Percentiles rank a stretch among this genome's conserved stretches.
Conservation (phyloP, 768 basidiomycete species). For the Imleria badia region DNA sequence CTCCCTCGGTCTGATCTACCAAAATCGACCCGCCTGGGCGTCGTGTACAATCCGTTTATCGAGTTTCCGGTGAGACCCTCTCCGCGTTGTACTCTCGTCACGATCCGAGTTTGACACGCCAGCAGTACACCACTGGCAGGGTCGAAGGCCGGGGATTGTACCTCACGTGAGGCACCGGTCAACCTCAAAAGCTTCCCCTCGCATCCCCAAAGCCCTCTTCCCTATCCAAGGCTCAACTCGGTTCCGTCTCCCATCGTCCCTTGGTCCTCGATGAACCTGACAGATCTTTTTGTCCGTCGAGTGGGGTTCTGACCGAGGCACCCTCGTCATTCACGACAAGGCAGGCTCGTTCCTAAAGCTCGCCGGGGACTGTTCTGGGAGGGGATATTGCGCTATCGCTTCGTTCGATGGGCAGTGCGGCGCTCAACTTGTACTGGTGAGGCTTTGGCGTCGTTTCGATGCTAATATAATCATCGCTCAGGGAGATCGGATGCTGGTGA, state of each 20-base stretch:
- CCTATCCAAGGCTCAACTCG: conserved; percentile 67
- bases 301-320: conserved; percentile 80
- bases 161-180: conserved; percentile 51
- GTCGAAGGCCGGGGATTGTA: conserved; percentile 78
- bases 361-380: conserved; percentile 66
- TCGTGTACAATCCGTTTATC: conserved; percentile 92
- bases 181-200: conserved; percentile 64
- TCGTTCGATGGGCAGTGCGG: conserved; percentile 80
- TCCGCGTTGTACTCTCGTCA: not conserved
- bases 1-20: conserved; percentile 84
- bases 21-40: conserved; percentile 77
- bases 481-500: conserved; percentile 80
- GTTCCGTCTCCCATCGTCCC: too few relatives aligned
- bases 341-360: conserved; percentile 67
- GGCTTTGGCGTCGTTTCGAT: conserved; percentile 15
- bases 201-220: conserved; percentile 59
- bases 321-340: conserved; percentile 54
- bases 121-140: conserved; percentile 68
- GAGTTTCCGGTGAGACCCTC: conserved; percentile 59
- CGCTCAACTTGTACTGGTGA: conserved; percentile 85
- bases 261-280: conserved; percentile 12
- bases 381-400: conserved; percentile 87
- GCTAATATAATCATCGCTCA: conserved; percentile 23
- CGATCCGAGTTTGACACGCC: not conserved
- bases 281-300: conserved; percentile 56